These are phyloP conservation scores for Myochromella boudieri DNA, from an alignment of 768 basidiomycete genomes.

Conservation along the genomic window DNA sequence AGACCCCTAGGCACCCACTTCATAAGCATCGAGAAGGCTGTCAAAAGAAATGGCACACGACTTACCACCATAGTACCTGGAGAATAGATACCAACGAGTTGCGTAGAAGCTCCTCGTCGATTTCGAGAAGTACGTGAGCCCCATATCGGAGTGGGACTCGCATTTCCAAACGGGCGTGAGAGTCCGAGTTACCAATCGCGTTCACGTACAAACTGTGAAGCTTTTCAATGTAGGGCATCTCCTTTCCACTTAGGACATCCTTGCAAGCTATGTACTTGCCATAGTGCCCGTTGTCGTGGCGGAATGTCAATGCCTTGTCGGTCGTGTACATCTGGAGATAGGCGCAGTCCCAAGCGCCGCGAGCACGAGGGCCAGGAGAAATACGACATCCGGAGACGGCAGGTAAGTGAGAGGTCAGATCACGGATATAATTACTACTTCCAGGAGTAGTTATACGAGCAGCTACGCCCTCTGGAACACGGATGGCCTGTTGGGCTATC, in stretches of 20 bases:
- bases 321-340: conserved; percentile 35
- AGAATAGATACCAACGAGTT: conserved; percentile 14
- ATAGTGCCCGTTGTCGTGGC: conserved; percentile 13
- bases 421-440: conserved; percentile 22
- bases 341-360: conserved; percentile 13
- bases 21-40: not conserved
- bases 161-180: conserved; percentile 28
- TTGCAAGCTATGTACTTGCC: conserved; percentile 21
- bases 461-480: conserved; percentile 14
- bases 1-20: conserved; percentile 19
- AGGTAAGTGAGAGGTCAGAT: conserved; percentile 27
- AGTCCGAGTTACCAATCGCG: conserved; percentile 13
- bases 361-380: conserved; percentile 15
- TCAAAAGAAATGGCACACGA: not conserved
- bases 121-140: conserved; percentile 1
- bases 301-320: conserved; percentile 30
- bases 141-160: conserved; percentile 21
- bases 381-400: conserved; percentile 31
- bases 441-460: conserved; percentile 19
- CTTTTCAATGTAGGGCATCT: conserved; percentile 1
- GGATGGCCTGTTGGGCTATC: conserved; percentile 16
- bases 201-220: conserved; percentile 22
- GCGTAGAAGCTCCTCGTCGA: not conserved
- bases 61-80: conserved; percentile 18
- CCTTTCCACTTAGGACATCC: conserved; percentile 16